phyloP scores from a whole-genome alignment of 2,329 filamentous ascomycete species.

The Catunica adiposa region DNA sequence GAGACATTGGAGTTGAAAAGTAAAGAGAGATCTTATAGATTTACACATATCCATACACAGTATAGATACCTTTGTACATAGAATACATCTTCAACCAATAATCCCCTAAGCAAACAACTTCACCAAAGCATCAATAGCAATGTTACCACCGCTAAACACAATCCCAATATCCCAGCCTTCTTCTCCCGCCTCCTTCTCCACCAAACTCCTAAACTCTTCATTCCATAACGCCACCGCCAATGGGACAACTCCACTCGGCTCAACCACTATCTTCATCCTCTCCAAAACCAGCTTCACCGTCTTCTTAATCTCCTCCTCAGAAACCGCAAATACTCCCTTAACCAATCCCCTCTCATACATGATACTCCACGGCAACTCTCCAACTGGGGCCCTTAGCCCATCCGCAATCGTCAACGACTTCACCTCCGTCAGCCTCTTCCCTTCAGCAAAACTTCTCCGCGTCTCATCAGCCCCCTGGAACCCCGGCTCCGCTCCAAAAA shows the following conservation, averaged over 20 bases:
- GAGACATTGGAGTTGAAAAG: not conserved
- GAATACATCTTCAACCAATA: not conserved
- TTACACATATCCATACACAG: not conserved
- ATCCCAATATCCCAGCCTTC: conserved; percentile 56
- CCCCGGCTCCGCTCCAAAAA: conserved; percentile 76
- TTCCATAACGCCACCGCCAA: conserved; percentile 71
- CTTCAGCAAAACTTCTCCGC: conserved; percentile 48
- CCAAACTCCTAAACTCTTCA: conserved; percentile 60
- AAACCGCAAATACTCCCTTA: conserved; percentile 52
- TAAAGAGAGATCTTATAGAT: not conserved
- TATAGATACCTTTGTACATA: too few relatives aligned
- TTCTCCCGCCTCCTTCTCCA: conserved; percentile 52
- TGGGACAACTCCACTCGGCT: conserved; percentile 74
- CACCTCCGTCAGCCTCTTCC: conserved; percentile 49
- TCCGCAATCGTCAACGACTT: conserved; percentile 72
- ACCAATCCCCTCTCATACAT: conserved; percentile 60
- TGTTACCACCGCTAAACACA: conserved; percentile 45
- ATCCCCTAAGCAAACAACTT: conserved; percentile 27
- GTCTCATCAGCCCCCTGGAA: conserved; percentile 76
- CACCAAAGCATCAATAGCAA: conserved; percentile 36
- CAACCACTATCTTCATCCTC: conserved; percentile 77
- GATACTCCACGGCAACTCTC: conserved; percentile 56
- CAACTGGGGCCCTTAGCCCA: conserved; percentile 71
- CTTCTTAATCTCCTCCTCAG: conserved; percentile 63
- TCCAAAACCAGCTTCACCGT: conserved; percentile 69